Conservation (phyloP, 2,329 filamentous ascomycete genomes). For the Scortechinia acanthostroma region DNA sequence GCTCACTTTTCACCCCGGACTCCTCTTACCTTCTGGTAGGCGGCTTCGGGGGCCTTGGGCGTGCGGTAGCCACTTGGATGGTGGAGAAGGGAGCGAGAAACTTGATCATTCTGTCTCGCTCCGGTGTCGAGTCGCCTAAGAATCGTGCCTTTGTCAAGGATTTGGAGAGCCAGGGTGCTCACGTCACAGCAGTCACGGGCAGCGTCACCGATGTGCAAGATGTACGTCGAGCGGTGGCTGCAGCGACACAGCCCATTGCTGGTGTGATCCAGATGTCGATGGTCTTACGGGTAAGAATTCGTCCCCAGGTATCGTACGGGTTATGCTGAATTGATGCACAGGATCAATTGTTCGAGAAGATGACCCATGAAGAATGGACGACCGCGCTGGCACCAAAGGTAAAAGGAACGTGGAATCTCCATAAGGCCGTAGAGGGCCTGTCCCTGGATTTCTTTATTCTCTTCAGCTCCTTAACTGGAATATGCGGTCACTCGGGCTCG, state of each 20-base stretch:
- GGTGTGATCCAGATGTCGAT: constrained; percentile 36
- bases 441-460: constrained; percentile 13
- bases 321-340: constrained; percentile 5
- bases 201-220: constrained; percentile 18
- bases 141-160: constrained; percentile 10
- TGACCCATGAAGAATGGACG: neutral
- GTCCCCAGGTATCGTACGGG: constrained; percentile 29
- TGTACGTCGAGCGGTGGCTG: constrained; percentile 13
- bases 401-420: neutral
- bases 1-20: constrained; percentile 6
- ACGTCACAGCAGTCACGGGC: constrained; percentile 16
- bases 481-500: constrained; percentile 17
- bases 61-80: constrained; percentile 40
- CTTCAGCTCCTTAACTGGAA: constrained; percentile 12
- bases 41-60: constrained; percentile 40
- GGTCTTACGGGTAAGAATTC: constrained; percentile 35
- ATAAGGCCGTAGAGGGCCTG: neutral
- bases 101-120: constrained; percentile 38
- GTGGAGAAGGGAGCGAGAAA: constrained; percentile 34
- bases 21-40: constrained; percentile 41
- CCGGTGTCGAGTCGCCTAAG: constrained; percentile 12
- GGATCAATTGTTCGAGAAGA: constrained; percentile 5
- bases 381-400: neutral
- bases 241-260: constrained; percentile 20
- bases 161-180: constrained; percentile 14